Evolutionary conservation across 106 monocot species (phyloP).

Genomic region (Apostasia ramifera): DNA sequence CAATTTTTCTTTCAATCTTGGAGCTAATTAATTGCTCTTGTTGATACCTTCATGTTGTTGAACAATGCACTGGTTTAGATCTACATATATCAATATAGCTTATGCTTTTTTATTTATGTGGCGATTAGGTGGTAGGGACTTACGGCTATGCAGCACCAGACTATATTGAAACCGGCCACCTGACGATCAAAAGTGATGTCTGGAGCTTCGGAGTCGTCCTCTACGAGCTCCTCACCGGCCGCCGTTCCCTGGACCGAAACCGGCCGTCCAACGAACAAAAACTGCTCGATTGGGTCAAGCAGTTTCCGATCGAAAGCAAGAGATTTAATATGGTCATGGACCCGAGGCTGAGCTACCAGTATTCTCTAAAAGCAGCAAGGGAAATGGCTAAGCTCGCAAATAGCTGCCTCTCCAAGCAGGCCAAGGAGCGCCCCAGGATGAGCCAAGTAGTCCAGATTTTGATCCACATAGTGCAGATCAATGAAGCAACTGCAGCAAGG

Average conservation of each 20-base stretch:
- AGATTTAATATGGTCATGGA: conserved; percentile 38
- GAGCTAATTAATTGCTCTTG: too few relatives aligned
- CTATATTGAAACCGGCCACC: conserved; percentile 41
- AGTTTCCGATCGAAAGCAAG: conserved; percentile 20
- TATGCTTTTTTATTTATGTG: not conserved
- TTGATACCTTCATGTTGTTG: too few relatives aligned
- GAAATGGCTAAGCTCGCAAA: conserved; percentile 32
- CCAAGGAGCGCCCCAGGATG: conserved; percentile 31
- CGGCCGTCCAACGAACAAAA: conserved; percentile 24
- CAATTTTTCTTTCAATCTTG: too few relatives aligned
- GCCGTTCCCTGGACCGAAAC: conserved; percentile 24
- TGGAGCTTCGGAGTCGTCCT: conserved; percentile 42
- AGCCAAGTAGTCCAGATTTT: conserved; percentile 18
- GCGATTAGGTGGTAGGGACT: conserved; percentile 29
- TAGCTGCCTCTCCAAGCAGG: conserved; percentile 20
- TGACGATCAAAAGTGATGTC: conserved; percentile 29
- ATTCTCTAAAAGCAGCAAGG: conserved; percentile 18
- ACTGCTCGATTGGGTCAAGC: conserved; percentile 37
- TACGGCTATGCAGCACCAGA: conserved; percentile 41
- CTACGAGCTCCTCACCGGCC: conserved; percentile 36
- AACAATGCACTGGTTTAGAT: too few relatives aligned
- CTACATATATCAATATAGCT: too few relatives aligned
- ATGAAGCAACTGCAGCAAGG: not conserved
- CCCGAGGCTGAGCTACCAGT: conserved; percentile 20
- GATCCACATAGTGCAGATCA: conserved; percentile 3